phyloP scores from a whole-genome alignment of 1,284 basidiomycete species.

The Fomitopsis betulina region DNA sequence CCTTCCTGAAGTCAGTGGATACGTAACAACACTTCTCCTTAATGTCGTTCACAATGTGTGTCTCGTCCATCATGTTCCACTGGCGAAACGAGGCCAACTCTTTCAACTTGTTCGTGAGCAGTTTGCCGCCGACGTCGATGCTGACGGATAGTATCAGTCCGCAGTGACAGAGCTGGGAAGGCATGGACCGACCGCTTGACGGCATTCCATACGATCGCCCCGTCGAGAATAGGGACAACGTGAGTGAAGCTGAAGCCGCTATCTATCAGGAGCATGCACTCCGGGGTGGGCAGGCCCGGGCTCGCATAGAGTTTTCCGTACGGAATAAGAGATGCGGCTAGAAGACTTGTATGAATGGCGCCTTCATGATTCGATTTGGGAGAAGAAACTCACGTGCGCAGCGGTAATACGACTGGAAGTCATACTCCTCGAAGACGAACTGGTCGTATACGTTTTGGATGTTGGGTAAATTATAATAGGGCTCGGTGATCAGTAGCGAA shows the following conservation, averaged over 20 bases:
- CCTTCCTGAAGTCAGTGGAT: conserved; percentile 64
- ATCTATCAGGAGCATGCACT: conserved; percentile 83
- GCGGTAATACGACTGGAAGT: conserved; percentile 80
- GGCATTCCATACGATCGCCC: conserved; percentile 71
- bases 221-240: conserved; percentile 79
- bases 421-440: conserved; percentile 95
- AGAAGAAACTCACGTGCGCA: conserved; percentile 62
- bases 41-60: conserved; percentile 86
- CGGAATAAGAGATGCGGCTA: conserved; percentile 77
- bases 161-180: neutral
- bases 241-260: conserved; percentile 93
- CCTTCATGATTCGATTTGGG: neutral
- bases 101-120: conserved; percentile 92
- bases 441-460: conserved; percentile 91
- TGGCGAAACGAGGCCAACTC: conserved; percentile 92
- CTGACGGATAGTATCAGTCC: conserved; percentile 34
- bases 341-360: conserved; percentile 11
- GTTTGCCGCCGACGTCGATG: conserved; percentile 90
- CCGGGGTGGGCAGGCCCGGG: conserved; percentile 48
- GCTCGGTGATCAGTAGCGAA: conserved; percentile 85
- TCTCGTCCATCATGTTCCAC: conserved; percentile 98
- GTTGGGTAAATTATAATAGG: conserved; percentile 89
- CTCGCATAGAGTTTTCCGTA: conserved; percentile 60
- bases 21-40: conserved; percentile 90
- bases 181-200: conserved; percentile 64